These are phyloP conservation scores for Paraphaeosphaeria sporulosa DNA, from an alignment of 2,329 filamentous ascomycete genomes.

Conservation along the genomic window DNA sequence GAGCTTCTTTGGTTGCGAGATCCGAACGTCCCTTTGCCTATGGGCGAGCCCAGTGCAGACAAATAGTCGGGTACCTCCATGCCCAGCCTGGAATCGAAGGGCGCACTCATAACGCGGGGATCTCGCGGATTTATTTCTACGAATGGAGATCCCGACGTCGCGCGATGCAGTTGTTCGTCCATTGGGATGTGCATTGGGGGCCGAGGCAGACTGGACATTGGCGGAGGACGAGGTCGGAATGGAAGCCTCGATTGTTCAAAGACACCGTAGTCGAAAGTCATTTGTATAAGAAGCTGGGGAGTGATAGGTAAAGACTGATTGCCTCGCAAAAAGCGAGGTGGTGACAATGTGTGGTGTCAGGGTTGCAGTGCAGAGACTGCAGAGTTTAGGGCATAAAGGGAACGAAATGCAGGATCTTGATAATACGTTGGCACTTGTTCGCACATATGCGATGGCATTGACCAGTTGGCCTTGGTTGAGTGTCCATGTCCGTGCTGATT, in stretches of 20 bases:
- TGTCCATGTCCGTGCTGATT: not conserved
- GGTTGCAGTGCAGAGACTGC: not conserved
- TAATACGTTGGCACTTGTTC: slow-evolving; percentile 5
- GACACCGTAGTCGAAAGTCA: slow-evolving; percentile 8
- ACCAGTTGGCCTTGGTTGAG: not conserved
- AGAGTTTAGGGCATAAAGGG: slow-evolving; percentile 11
- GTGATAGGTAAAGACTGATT: not conserved
- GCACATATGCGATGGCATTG: slow-evolving; percentile 1
- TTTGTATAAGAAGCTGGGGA: not conserved
- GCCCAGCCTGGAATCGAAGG: slow-evolving; percentile 20
- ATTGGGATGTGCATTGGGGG: slow-evolving; percentile 16
- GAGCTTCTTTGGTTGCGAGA: slow-evolving; percentile 9
- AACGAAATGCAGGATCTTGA: slow-evolving; percentile 10
- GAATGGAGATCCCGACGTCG: slow-evolving; percentile 19
- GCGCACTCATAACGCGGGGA: slow-evolving; percentile 17
- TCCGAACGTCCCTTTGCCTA: slow-evolving; percentile 18
- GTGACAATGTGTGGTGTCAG: slow-evolving; percentile 13
- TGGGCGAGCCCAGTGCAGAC: slow-evolving; percentile 15
- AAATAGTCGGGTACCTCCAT: slow-evolving; percentile 26
- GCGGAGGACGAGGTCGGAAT: slow-evolving; percentile 3
- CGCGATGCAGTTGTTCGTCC: slow-evolving; percentile 19
- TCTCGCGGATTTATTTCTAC: slow-evolving; percentile 22
- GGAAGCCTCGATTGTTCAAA: slow-evolving; percentile 7
- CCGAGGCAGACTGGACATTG: slow-evolving; percentile 17
- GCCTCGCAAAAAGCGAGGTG: not conserved